These are phyloP conservation scores for Hemileccinum rubropunctum DNA, from an alignment of 768 basidiomycete genomes.

Conservation along the genomic window DNA sequence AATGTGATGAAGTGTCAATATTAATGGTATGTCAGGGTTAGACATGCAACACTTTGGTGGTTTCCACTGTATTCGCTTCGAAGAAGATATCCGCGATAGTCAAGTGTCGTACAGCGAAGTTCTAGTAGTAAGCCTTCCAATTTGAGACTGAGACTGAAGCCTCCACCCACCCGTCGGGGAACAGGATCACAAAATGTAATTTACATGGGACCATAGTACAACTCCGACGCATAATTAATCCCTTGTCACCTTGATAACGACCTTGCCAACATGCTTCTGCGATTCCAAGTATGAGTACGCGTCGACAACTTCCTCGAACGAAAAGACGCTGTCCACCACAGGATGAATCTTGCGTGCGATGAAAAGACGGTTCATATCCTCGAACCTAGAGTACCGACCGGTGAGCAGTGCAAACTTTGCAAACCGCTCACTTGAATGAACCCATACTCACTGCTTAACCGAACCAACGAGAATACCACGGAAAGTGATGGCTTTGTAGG, in stretches of 20 bases:
- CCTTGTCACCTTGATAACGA: slow-evolving; percentile 47
- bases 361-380: slow-evolving; percentile 50
- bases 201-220: too few relatives aligned
- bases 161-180: too few relatives aligned
- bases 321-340: slow-evolving; percentile 55
- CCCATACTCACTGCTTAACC: slow-evolving; percentile 47
- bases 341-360: slow-evolving; percentile 45
- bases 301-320: slow-evolving; percentile 49
- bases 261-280: slow-evolving; percentile 61
- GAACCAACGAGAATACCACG: slow-evolving; percentile 58
- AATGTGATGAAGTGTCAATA: slow-evolving; percentile 56
- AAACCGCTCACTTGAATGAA: background rate
- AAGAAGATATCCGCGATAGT: too few relatives aligned
- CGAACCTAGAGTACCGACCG: slow-evolving; percentile 37
- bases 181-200: too few relatives aligned
- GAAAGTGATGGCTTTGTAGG: slow-evolving; percentile 40
- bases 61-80: too few relatives aligned
- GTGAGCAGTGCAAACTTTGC: background rate
- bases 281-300: slow-evolving; percentile 54
- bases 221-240: slow-evolving; percentile 6
- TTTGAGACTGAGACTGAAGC: too few relatives aligned
- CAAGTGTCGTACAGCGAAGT: too few relatives aligned
- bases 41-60: slow-evolving; percentile 21
- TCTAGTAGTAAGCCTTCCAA: too few relatives aligned
- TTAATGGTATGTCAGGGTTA: slow-evolving; percentile 68